Percentiles rank a stretch among this genome's conserved stretches.
Evolutionary conservation across 129 eudicot species (phyloP).

Genomic region (Ambrosia artemisiifolia): DNA sequence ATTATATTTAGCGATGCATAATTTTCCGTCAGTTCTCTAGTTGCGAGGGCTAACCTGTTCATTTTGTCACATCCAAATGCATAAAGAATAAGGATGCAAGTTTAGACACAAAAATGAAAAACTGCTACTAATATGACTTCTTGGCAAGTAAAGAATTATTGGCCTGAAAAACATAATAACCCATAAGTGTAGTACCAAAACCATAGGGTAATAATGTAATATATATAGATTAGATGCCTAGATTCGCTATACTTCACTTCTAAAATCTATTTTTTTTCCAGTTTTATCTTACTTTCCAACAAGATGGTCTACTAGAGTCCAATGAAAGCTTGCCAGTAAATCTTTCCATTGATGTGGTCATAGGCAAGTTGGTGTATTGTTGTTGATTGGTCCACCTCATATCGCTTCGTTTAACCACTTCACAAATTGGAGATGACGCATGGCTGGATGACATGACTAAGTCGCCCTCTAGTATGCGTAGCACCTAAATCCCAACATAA

Average conservation of each 20-base stretch:
- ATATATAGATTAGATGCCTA: background rate
- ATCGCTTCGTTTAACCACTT: slow-evolving; percentile 55
- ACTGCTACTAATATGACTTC: background rate
- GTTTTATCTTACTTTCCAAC: slow-evolving; percentile 31
- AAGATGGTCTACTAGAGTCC: slow-evolving; percentile 28
- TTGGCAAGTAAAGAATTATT: background rate
- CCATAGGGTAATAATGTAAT: background rate
- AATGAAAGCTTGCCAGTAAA: slow-evolving; percentile 35
- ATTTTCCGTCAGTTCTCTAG: no score
- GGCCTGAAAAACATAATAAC: background rate
- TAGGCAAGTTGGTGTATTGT: slow-evolving; percentile 21
- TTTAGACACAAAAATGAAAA: background rate
- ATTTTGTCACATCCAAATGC: background rate
- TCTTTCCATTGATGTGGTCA: slow-evolving; percentile 34
- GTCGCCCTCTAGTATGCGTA: slow-evolving; percentile 87
- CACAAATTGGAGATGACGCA: slow-evolving; percentile 50
- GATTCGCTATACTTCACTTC: background rate
- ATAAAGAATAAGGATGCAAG: background rate
- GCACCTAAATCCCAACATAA: slow-evolving; percentile 44
- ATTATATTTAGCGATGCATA: no score
- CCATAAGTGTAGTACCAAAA: slow-evolving; percentile 2
- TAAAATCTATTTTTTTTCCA: background rate
- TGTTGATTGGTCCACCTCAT: slow-evolving; percentile 44
- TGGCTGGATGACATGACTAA: slow-evolving; percentile 59
- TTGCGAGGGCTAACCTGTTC: background rate